Conservation (phyloP, 306 rosid genomes). For the Hippophae gyantsensis region DNA sequence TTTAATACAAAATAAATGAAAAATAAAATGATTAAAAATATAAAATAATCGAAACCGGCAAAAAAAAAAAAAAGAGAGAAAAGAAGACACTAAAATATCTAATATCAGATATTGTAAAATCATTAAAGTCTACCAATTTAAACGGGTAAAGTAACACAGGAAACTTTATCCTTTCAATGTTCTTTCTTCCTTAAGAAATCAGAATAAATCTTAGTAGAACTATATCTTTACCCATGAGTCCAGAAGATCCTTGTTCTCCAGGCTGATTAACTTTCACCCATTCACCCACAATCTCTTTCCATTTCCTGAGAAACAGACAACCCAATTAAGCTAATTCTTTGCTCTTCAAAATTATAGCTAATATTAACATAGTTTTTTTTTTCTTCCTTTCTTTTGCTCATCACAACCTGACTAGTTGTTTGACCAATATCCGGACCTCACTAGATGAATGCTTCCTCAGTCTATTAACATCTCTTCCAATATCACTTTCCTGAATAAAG, state of each 20-base stretch:
- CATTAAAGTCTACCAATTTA: too few relatives aligned
- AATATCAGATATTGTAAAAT: too few relatives aligned
- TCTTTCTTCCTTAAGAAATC: not conserved
- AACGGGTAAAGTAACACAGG: too few relatives aligned
- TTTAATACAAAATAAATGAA: too few relatives aligned
- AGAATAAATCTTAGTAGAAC: conserved; percentile 7
- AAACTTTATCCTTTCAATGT: not conserved
- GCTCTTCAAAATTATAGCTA: not conserved
- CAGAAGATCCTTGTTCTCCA: conserved; percentile 43
- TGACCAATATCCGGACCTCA: conserved; percentile 85
- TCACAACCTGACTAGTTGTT: conserved; percentile 80
- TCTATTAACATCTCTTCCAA: conserved; percentile 90
- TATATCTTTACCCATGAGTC: conserved; percentile 49
- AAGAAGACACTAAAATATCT: too few relatives aligned
- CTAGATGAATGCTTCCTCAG: conserved; percentile 74
- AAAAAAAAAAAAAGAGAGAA: too few relatives aligned
- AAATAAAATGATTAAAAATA: too few relatives aligned
- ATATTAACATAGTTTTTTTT: not conserved
- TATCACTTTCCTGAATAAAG: conserved; percentile 70
- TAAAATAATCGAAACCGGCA: too few relatives aligned
- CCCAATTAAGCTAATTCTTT: not conserved
- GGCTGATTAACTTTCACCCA: conserved; percentile 80
- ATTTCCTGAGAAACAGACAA: conserved; percentile 53
- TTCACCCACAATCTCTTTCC: conserved; percentile 94
- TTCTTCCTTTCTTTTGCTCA: not conserved